These are phyloP conservation scores for Salix viminalis DNA, from an alignment of 345 rosid genomes.

Conservation along the genomic window DNA sequence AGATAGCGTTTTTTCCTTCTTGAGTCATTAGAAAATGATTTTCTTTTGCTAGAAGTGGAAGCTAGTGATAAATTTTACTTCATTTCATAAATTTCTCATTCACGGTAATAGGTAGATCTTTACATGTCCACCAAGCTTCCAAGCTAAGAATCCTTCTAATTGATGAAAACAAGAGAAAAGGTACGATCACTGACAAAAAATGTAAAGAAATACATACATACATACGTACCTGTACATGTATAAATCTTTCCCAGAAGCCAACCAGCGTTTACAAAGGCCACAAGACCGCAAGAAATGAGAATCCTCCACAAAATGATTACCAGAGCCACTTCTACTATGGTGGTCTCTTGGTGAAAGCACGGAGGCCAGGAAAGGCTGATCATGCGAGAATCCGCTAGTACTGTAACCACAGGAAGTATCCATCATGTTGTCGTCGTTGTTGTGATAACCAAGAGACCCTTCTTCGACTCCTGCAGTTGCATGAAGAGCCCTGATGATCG, in stretches of 20 bases:
- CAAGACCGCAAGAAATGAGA: slow-evolving; percentile 56
- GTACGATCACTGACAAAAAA: neutral
- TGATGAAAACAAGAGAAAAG: neutral
- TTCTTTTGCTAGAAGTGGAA: too few species aligned
- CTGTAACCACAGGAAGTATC: neutral
- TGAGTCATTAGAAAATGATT: too few species aligned
- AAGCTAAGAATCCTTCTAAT: neutral
- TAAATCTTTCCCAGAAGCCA: slow-evolving; percentile 68
- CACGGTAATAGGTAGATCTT: neutral
- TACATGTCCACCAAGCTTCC: neutral
- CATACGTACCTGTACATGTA: slow-evolving; percentile 73
- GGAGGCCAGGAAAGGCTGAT: slow-evolving; percentile 33
- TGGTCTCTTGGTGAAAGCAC: slow-evolving; percentile 46
- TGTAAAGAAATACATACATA: neutral
- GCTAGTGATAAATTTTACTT: neutral
- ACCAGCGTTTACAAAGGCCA: slow-evolving; percentile 63
- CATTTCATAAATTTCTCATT: too few species aligned
- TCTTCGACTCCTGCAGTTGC: neutral
- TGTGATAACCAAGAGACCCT: neutral
- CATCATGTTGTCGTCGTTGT: neutral
- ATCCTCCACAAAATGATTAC: slow-evolving; percentile 18
- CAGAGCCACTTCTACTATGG: slow-evolving; percentile 7
- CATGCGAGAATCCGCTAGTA: slow-evolving; percentile 6
- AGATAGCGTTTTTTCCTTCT: too few species aligned
- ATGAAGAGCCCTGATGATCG: slow-evolving; percentile 5